Evolutionary conservation across 306 rosid genomes (phyloP).

Genomic region (Ammopiptanthus mongolicus): DNA sequence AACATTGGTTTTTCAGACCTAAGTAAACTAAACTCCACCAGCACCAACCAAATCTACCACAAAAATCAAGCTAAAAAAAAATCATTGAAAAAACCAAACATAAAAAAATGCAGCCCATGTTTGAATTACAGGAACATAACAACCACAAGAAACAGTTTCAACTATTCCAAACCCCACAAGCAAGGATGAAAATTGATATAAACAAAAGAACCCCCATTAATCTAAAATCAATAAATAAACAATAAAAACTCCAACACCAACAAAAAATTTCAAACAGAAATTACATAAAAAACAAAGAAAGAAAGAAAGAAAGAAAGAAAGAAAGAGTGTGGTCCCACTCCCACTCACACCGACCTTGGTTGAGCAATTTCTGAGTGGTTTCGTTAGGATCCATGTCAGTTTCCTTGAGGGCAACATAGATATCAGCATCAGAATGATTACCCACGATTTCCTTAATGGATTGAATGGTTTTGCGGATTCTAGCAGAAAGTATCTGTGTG

Average conservation of each 20-base stretch:
- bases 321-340: background rate
- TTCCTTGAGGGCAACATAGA: conserved; percentile 80
- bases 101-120: background rate
- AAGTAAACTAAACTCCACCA: background rate
- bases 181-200: background rate
- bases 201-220: background rate
- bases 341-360: conserved; percentile 55
- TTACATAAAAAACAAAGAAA: too few relatives aligned
- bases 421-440: conserved; percentile 83
- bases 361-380: conserved; percentile 92
- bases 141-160: background rate
- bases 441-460: conserved; percentile 89
- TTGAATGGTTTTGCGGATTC: conserved; percentile 75
- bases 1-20: background rate
- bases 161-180: background rate
- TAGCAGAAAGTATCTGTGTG: conserved; percentile 57
- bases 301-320: background rate
- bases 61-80: background rate
- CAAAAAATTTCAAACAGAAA: background rate
- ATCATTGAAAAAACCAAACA: background rate
- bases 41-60: background rate
- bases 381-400: conserved; percentile 96
- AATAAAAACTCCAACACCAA: background rate
- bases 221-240: background rate
- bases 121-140: background rate